Evolutionary conservation across 257 asterid genomes (phyloP).

Genomic region (Ligustrum vulgare): DNA sequence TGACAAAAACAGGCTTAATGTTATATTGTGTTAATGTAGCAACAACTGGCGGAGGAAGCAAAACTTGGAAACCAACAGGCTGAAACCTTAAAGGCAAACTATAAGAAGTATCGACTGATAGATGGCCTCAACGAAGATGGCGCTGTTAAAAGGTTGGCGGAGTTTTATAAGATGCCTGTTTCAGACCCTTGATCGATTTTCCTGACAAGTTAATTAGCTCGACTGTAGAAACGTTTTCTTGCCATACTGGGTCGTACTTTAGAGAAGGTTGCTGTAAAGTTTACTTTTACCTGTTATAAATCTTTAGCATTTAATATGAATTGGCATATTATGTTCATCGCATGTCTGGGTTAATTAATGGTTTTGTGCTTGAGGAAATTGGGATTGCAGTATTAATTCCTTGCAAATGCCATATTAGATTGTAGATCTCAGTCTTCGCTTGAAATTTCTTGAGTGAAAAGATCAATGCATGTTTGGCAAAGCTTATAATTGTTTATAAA

Average conservation of each 20-base stretch:
- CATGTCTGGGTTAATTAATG: not conserved
- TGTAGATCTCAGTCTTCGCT: not conserved
- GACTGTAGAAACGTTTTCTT: not conserved
- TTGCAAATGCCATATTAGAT: not conserved
- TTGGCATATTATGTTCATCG: not conserved
- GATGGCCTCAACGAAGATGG: constrained; percentile 45
- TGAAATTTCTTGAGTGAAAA: not conserved
- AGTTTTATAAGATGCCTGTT: constrained; percentile 32
- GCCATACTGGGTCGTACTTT: not conserved
- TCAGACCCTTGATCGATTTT: constrained; percentile 39
- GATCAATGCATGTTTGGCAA: not conserved
- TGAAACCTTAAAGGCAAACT: constrained; percentile 45
- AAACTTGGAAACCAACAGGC: constrained; percentile 54
- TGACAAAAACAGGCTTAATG: not conserved
- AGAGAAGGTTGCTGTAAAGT: not conserved
- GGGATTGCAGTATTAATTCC: not conserved
- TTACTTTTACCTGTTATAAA: not conserved
- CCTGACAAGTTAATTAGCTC: not conserved
- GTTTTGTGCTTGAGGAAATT: not conserved
- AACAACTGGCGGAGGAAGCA: constrained; percentile 47
- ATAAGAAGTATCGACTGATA: constrained; percentile 51
- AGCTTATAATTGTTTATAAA: no score
- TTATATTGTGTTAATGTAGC: constrained; percentile 30
- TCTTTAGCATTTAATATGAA: not conserved
- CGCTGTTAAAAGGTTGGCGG: constrained; percentile 35